Percentiles rank a stretch among this genome's conserved stretches.
These are phyloP conservation scores for Globisporangium alternatum DNA, from an alignment of 352 stramenopile genomes.

Conservation along the genomic window DNA sequence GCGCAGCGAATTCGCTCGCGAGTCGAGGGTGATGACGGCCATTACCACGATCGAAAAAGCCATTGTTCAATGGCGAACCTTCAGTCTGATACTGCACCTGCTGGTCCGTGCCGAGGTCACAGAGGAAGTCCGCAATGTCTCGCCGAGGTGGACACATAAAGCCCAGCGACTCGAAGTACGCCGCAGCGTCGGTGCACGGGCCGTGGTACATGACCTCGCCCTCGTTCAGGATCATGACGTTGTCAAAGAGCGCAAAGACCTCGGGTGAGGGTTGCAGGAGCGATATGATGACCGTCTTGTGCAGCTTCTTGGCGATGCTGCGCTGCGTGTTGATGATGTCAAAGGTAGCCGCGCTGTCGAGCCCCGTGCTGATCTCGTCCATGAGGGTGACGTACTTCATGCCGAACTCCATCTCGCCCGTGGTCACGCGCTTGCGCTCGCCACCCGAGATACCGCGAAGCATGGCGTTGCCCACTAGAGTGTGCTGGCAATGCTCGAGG, in stretches of 20 bases:
- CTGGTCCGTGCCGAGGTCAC: slow-evolving; percentile 51
- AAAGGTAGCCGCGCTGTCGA: slow-evolving; percentile 52
- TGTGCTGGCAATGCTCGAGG: slow-evolving; percentile 53
- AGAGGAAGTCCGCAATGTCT: slow-evolving; percentile 91
- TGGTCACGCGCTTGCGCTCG: slow-evolving; percentile 64
- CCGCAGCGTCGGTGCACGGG: slow-evolving; percentile 44
- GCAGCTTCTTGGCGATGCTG: slow-evolving; percentile 39
- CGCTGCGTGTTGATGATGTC: slow-evolving; percentile 52
- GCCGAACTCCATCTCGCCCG: slow-evolving; percentile 72
- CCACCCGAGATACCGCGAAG: slow-evolving; percentile 59
- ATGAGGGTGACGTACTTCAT: slow-evolving; percentile 74
- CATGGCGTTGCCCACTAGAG: slow-evolving; percentile 57
- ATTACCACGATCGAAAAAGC: not conserved
- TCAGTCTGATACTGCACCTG: slow-evolving; percentile 34
- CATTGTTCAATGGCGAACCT: not conserved
- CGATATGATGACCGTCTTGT: slow-evolving; percentile 65
- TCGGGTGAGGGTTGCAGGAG: slow-evolving; percentile 91
- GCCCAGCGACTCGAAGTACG: slow-evolving; percentile 80
- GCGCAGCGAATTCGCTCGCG: slow-evolving; percentile 41
- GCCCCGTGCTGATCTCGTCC: slow-evolving; percentile 74
- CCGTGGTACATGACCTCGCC: slow-evolving; percentile 88
- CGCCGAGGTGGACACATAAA: slow-evolving; percentile 50
- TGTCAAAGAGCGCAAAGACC: slow-evolving; percentile 92
- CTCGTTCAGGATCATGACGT: slow-evolving; percentile 90
- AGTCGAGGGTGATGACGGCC: slow-evolving; percentile 19